Conservation (phyloP, 2,329 filamentous ascomycete species). For the Aspergillus persii region DNA sequence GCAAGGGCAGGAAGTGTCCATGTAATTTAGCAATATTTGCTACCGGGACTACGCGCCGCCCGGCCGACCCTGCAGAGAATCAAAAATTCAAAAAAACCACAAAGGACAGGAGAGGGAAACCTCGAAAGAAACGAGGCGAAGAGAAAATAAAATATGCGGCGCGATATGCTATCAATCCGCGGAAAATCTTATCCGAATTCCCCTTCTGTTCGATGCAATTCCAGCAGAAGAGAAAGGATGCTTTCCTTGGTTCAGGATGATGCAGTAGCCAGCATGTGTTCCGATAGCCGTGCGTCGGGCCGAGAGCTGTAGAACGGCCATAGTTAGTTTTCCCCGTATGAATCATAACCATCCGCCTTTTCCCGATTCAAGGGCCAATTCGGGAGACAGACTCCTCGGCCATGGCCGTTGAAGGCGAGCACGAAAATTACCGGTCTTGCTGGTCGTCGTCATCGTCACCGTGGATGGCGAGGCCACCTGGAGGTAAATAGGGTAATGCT, state of each 20-base stretch:
- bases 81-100: conserved; percentile 16
- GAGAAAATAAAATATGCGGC: neutral
- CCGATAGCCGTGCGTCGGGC: conserved; percentile 25
- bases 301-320: conserved; percentile 16
- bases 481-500: no score
- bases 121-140: neutral
- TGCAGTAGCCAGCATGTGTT: neutral
- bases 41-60: conserved; percentile 11
- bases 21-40: conserved; percentile 32
- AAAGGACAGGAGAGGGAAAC: neutral
- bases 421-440: conserved; percentile 24
- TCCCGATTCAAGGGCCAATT: conserved; percentile 25
- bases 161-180: neutral
- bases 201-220: neutral
- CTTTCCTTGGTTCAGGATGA: neutral
- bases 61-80: conserved; percentile 14
- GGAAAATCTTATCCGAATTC: conserved; percentile 13
- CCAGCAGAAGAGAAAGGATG: neutral
- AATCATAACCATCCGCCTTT: conserved; percentile 30
- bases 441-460: neutral
- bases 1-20: conserved; percentile 24
- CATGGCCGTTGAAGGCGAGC: conserved; percentile 3
- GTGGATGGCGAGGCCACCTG: neutral
- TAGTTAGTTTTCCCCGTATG: conserved; percentile 18
- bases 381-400: conserved; percentile 13